Conservation (phyloP, 2,329 filamentous ascomycete genomes). For the Laburnicola sp. region DNA sequence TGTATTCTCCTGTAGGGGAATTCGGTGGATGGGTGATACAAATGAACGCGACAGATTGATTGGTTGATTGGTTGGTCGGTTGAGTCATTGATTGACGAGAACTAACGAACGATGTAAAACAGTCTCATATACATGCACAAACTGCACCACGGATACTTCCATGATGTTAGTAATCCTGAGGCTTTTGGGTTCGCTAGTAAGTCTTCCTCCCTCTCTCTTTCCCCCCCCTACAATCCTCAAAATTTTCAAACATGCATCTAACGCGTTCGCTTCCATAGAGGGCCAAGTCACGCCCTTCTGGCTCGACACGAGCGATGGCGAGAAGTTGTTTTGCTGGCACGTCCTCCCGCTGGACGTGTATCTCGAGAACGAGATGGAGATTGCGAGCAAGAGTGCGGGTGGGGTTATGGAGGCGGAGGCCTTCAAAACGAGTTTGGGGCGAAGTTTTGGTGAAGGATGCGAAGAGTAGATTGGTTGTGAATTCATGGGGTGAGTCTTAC, state of each 20-base stretch:
- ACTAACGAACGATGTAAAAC: constrained; percentile 57
- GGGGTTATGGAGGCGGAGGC: constrained; percentile 50
- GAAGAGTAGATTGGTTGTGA: constrained; percentile 59
- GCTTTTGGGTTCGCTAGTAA: constrained; percentile 83
- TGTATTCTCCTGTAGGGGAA: background rate
- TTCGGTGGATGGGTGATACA: background rate
- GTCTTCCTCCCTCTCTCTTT: constrained; percentile 6
- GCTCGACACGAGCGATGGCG: constrained; percentile 72
- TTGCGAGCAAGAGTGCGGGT: constrained; percentile 48
- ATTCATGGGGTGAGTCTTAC: constrained; percentile 60
- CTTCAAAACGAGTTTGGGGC: constrained; percentile 54
- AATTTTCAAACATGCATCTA: background rate
- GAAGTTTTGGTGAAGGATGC: constrained; percentile 56
- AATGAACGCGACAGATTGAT: no score
- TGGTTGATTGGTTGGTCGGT: background rate
- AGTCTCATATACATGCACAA: constrained; percentile 73
- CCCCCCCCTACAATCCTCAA: background rate
- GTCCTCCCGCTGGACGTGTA: constrained; percentile 80
- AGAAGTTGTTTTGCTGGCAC: constrained; percentile 87
- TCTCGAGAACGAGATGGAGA: constrained; percentile 66
- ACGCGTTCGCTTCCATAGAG: constrained; percentile 52
- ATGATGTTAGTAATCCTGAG: constrained; percentile 75
- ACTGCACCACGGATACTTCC: constrained; percentile 71
- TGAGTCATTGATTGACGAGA: background rate
- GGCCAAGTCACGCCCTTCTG: constrained; percentile 89